Conservation (phyloP, 768 basidiomycete genomes). For the Lyophyllum semitale region DNA sequence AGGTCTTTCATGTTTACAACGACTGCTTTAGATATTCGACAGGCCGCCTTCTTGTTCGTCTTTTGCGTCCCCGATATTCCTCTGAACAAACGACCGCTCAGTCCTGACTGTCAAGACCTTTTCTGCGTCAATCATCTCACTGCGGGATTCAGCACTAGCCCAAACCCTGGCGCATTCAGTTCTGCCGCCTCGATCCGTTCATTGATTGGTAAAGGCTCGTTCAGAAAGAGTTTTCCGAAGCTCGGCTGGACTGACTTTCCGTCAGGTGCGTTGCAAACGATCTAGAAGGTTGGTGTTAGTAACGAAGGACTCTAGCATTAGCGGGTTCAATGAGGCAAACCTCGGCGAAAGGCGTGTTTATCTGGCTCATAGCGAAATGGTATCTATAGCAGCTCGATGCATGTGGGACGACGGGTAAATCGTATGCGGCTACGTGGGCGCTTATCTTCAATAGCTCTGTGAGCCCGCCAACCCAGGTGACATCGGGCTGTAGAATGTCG, state of each 20-base stretch:
- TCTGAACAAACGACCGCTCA: background rate
- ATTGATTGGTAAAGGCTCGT: conserved; percentile 38
- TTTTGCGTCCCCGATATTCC: background rate
- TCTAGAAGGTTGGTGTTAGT: background rate
- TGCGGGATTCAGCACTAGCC: conserved; percentile 37
- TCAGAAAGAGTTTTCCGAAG: conserved; percentile 41
- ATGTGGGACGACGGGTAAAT: conserved; percentile 49
- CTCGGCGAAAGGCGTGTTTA: conserved; percentile 19
- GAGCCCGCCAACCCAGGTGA: conserved; percentile 32
- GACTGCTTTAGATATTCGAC: background rate
- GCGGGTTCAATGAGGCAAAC: background rate
- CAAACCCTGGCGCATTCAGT: conserved; percentile 36
- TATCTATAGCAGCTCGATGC: conserved; percentile 49
- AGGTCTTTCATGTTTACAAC: too few relatives aligned
- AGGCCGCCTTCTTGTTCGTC: background rate
- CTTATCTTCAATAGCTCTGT: conserved; percentile 33
- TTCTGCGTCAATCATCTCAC: conserved; percentile 13
- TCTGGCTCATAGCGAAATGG: conserved; percentile 45
- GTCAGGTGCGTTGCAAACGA: conserved; percentile 14
- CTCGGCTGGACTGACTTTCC: conserved; percentile 10
- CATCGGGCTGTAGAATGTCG: conserved; percentile 31
- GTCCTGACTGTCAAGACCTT: background rate
- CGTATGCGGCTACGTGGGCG: conserved; percentile 42
- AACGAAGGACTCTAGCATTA: background rate
- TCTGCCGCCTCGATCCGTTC: conserved; percentile 36